These are phyloP conservation scores for Eucalyptus guilfoylei DNA, from an alignment of 345 rosid species.

Conservation along the genomic window DNA sequence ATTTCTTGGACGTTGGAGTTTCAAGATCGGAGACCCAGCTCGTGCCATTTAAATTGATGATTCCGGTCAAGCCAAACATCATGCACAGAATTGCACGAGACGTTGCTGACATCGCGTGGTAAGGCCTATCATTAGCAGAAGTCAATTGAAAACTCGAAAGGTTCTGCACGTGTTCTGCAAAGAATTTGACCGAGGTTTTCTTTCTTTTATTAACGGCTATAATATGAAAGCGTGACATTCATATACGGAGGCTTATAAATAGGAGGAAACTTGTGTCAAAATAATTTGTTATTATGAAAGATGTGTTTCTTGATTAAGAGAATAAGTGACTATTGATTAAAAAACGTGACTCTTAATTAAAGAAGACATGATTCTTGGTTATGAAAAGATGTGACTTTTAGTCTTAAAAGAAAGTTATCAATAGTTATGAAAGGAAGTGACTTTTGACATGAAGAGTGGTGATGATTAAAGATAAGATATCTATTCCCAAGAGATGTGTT, in stretches of 20 bases:
- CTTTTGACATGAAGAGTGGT: too few species aligned
- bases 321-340: too few species aligned
- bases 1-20: background rate
- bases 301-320: too few species aligned
- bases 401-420: too few species aligned
- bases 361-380: rapidly evolving
- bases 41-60: background rate
- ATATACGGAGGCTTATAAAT: background rate
- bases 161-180: background rate
- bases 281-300: too few species aligned
- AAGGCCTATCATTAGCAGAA: background rate
- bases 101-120: background rate
- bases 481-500: too few species aligned
- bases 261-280: rapidly evolving
- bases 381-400: too few species aligned
- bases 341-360: too few species aligned
- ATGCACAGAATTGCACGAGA: background rate
- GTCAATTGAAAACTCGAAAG: background rate
- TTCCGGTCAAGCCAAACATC: background rate
- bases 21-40: background rate
- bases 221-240: background rate
- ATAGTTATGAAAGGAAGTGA: too few species aligned
- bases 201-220: background rate
- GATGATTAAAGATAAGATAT: too few species aligned
- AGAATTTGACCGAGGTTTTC: background rate